Percentiles rank a stretch among this genome's conserved stretches.
Conservation (phyloP, 495 filamentous ascomycete genomes). For the Patellaria atrata region DNA sequence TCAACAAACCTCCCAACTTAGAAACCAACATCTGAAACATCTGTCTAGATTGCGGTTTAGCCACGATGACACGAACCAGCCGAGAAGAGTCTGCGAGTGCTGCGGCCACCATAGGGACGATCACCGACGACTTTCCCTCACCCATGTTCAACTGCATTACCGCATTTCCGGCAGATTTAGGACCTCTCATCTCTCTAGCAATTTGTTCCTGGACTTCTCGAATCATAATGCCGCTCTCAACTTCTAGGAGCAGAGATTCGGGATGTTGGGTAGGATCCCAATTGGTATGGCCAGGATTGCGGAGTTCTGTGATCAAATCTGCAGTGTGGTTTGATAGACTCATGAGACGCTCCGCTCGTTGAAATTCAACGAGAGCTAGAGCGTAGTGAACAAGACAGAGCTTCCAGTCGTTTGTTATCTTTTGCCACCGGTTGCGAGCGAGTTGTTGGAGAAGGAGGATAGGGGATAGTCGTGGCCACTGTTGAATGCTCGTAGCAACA, state of each 20-base stretch:
- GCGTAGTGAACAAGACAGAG: conserved; percentile 24
- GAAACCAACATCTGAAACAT: conserved; percentile 46
- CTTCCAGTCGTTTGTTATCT: conserved; percentile 16
- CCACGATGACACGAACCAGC: conserved; percentile 46
- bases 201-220: conserved; percentile 46
- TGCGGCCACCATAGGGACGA: conserved; percentile 48
- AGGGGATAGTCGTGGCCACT: conserved; percentile 14
- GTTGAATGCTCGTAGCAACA: conserved; percentile 6
- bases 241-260: conserved; percentile 44
- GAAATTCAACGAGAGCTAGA: conserved; percentile 26
- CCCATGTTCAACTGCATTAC: conserved; percentile 67
- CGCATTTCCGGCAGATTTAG: conserved; percentile 31
- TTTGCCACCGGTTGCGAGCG: conserved; percentile 1
- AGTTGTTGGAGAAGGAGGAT: conserved; percentile 15
- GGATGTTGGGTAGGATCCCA: conserved; percentile 38
- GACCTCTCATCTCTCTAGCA: conserved; percentile 41
- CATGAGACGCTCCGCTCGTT: conserved; percentile 28
- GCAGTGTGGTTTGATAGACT: background rate
- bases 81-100: conserved; percentile 36
- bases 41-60: conserved; percentile 46
- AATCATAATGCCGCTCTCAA: conserved; percentile 49
- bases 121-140: conserved; percentile 57
- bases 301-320: conserved; percentile 36
- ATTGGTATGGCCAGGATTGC: conserved; percentile 37
- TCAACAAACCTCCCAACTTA: conserved; percentile 45